Evolutionary conservation across 2,329 filamentous ascomycete genomes (phyloP).

Genomic region (Exophiala sp.): DNA sequence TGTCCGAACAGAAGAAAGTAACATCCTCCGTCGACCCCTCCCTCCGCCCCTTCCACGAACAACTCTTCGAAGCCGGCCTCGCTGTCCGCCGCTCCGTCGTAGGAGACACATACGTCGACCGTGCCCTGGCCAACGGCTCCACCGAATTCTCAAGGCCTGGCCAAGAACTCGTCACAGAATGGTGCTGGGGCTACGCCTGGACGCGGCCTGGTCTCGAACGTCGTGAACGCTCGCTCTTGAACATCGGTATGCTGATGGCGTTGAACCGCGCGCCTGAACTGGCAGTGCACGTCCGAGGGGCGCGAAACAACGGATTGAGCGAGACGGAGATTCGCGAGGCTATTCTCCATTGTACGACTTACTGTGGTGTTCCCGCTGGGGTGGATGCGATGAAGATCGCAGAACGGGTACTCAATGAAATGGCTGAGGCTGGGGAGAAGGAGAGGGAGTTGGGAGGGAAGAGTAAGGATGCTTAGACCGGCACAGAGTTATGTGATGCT

Average conservation of each 20-base stretch:
- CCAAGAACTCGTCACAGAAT: conserved; percentile 51
- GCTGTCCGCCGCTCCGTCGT: conserved; percentile 59
- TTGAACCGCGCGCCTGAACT: conserved; percentile 59
- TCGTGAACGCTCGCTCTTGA: conserved; percentile 60
- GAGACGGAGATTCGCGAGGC: conserved; percentile 58
- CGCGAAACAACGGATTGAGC: conserved; percentile 59
- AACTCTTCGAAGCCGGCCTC: conserved; percentile 60
- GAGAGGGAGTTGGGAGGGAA: conserved; percentile 24
- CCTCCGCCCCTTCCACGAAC: conserved; percentile 19
- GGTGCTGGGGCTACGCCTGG: conserved; percentile 60
- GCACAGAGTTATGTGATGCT: too few species aligned
- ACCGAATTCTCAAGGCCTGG: conserved; percentile 27
- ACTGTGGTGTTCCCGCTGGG: conserved; percentile 45
- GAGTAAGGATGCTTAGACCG: conserved; percentile 21
- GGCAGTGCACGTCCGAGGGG: conserved; percentile 59
- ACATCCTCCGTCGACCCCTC: conserved; percentile 19
- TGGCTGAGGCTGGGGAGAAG: conserved; percentile 28
- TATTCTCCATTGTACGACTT: conserved; percentile 33
- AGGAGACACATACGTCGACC: conserved; percentile 59
- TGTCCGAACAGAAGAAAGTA: conserved; percentile 1
- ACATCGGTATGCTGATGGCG: conserved; percentile 63
- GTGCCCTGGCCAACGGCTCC: conserved; percentile 25
- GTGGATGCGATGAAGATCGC: conserved; percentile 39
- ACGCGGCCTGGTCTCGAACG: conserved; percentile 59
- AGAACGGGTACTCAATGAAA: conserved; percentile 31